These are phyloP conservation scores for Trichoderma sp. DNA, from an alignment of 2,329 filamentous ascomycete species.

Conservation along the genomic window DNA sequence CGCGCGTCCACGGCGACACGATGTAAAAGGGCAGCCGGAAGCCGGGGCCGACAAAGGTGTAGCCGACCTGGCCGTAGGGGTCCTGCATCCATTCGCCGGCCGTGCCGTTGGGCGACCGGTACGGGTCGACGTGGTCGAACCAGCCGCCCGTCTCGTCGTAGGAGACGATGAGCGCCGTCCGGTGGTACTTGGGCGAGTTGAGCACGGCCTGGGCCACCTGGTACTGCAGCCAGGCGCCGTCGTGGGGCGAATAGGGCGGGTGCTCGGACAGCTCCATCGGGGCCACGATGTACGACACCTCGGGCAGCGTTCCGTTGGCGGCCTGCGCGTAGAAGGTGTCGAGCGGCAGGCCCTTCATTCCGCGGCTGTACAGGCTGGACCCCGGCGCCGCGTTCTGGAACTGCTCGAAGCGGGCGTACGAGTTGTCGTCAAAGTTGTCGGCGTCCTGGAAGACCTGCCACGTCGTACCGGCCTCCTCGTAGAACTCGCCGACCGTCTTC, in stretches of 20 bases:
- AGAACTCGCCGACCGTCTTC: constrained; percentile 53
- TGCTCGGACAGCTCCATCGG: constrained; percentile 56
- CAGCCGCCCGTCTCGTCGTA: constrained; percentile 54
- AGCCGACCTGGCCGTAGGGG: constrained; percentile 43
- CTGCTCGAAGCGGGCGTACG: constrained; percentile 55
- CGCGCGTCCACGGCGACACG: constrained; percentile 57
- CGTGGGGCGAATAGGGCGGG: constrained; percentile 53
- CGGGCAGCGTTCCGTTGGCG: constrained; percentile 52
- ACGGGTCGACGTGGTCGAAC: constrained; percentile 57
- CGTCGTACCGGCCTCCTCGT: constrained; percentile 49
- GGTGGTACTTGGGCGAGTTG: constrained; percentile 50
- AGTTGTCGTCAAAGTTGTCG: constrained; percentile 57
- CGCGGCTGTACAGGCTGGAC: constrained; percentile 47
- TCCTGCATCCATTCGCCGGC: constrained; percentile 55
- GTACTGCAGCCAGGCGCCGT: constrained; percentile 58
- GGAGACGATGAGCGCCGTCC: constrained; percentile 51
- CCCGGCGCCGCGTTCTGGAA: constrained; percentile 48
- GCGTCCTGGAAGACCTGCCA: constrained; percentile 55
- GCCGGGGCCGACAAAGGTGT: constrained; percentile 38
- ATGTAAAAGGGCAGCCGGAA: constrained; percentile 58
- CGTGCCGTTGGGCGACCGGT: constrained; percentile 50
- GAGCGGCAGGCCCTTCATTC: constrained; percentile 50
- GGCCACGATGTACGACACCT: constrained; percentile 54
- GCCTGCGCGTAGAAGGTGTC: constrained; percentile 53
- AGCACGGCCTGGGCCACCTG: constrained; percentile 54